Conservation (phyloP, 257 asterid genomes). For the Solanum chmielewskii region DNA sequence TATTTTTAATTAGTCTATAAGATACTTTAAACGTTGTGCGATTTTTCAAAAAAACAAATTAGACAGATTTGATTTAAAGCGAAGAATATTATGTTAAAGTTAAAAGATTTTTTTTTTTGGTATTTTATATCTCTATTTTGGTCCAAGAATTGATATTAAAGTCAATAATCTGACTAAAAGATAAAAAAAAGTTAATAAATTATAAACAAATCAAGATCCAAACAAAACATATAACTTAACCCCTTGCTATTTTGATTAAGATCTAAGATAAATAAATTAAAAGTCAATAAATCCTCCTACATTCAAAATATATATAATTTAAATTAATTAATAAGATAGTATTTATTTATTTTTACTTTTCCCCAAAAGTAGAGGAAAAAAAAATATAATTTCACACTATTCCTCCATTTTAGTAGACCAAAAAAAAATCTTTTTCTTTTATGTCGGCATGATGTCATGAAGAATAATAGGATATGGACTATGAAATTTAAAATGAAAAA, state of each 20-base stretch:
- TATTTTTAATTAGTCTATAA: too few relatives aligned
- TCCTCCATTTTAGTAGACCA: neutral
- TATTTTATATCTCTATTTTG: too few relatives aligned
- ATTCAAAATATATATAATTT: neutral
- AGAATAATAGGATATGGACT: neutral
- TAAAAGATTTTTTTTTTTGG: fast-evolving
- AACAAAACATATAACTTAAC: neutral
- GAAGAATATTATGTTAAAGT: neutral
- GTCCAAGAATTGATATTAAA: neutral
- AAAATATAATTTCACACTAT: neutral
- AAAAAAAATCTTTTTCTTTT: neutral
- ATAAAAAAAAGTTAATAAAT: neutral
- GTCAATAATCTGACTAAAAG: fast-evolving
- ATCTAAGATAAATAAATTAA: neutral
- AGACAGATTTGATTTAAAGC: neutral
- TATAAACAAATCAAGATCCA: neutral
- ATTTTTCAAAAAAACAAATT: neutral
- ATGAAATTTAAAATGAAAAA: neutral
- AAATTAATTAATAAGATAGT: neutral
- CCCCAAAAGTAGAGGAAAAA: neutral
- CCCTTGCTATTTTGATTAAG: neutral
- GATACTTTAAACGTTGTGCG: neutral
- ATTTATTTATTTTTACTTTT: neutral
- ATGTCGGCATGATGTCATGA: neutral
- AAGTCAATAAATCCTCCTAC: neutral